Base-by-base conservation (phyloP, 345 rosid species). In the Theobroma cacao region DNA sequence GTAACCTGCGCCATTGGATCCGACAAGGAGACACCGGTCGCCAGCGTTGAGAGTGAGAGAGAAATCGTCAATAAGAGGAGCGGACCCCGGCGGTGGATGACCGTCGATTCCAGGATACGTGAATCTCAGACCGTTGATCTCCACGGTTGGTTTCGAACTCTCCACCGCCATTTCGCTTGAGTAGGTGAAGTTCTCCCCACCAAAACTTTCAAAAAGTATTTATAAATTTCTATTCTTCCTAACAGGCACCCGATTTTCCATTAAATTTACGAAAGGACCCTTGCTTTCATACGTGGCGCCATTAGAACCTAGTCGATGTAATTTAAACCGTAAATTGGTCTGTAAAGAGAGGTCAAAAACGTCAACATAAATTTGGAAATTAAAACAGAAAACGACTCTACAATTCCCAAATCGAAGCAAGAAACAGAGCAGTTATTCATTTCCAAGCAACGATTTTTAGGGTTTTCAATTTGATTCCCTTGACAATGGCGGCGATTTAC, bases 71-170 rank as follows among this genome's bases (percentile, higher is more conserved):
- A 96, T 88, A 40, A 95, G 78, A 59, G 97, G 94, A 28, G 86
- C 87, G 30, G 95, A 91, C 2, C 98, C 98, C 22, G 87, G 94
- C 26, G 98, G 99, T 0, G 97, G 98, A 40, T 92, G 93, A 9
- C 99, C 97, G 84, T 95, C 98, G 87, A 93, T 93, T 80, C 99
- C 95, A 11, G 96, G 97, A 78, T 95, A 92, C 53, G 99, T 94
- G 95, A 95, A 95, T 50, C 85, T 88, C 65, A 96, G 89, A 2
- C 97, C 97, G 4, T 86, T 80, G 83, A 94, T 92, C 79, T 86
- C 95, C 50, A 95, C 89, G 59, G 85, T 86, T 31, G 92, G 81
- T 72, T 79, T 80, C 13, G 75, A 58, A 67, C 63, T 81, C 82
- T 81, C 82, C 67, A 66, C 84, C 20, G 83, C 84, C 89, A 87